Evolutionary conservation across 345 rosid genomes (phyloP).

Genomic region (Melastoma malabathricum): DNA sequence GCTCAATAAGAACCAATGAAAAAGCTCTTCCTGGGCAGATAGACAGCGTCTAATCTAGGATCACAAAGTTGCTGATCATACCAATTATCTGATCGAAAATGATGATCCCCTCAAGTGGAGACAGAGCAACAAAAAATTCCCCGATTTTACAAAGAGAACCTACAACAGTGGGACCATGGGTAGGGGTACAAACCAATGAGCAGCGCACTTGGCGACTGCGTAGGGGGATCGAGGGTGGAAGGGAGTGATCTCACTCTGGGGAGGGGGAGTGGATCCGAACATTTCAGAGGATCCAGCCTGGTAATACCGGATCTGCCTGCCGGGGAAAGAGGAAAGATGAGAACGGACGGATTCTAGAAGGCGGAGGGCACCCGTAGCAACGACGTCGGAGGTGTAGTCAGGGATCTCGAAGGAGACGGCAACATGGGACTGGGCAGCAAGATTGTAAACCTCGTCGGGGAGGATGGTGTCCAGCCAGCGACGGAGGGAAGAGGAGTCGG

Average conservation of each 20-base stretch:
- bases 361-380: slow-evolving; percentile 89
- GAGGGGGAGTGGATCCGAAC: slow-evolving; percentile 94
- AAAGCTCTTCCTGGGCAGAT: no score
- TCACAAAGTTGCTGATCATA: no score
- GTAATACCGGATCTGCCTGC: slow-evolving; percentile 53
- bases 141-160: no score
- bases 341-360: slow-evolving; percentile 93
- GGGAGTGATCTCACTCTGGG: slow-evolving; percentile 65
- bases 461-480: slow-evolving; percentile 84
- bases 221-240: slow-evolving; percentile 97
- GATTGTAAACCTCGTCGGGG: slow-evolving; percentile 89
- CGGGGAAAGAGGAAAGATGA: slow-evolving; percentile 57
- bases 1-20: background rate
- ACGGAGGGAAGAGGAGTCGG: slow-evolving; percentile 76
- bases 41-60: no score
- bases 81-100: no score
- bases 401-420: slow-evolving; percentile 97
- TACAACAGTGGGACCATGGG: no score
- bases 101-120: no score
- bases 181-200: slow-evolving; percentile 42
- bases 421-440: slow-evolving; percentile 91
- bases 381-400: slow-evolving; percentile 89
- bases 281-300: slow-evolving; percentile 96
- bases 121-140: no score
- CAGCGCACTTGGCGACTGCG: slow-evolving; percentile 88